These are phyloP conservation scores for Ogataea degrootiae DNA, from an alignment of 805 yeast species.

Conservation along the genomic window DNA sequence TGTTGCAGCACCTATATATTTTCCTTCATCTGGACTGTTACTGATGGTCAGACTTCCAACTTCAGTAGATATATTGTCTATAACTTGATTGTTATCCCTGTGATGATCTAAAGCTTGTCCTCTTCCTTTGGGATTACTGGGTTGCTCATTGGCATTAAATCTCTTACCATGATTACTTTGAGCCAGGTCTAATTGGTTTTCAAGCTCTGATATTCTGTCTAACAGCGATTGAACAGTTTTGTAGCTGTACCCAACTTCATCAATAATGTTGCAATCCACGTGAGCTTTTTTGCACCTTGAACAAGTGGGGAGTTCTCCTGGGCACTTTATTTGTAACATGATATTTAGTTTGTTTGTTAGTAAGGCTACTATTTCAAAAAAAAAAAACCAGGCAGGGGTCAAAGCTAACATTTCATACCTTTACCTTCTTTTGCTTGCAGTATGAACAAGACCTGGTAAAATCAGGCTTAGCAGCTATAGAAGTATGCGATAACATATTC, in stretches of 20 bases:
- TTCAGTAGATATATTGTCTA: conserved; percentile 22
- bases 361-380: too few species aligned
- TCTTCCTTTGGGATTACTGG: neutral
- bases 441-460: conserved; percentile 17
- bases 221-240: conserved; percentile 16
- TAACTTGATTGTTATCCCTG: conserved; percentile 7
- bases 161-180: neutral
- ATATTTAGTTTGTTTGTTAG: neutral
- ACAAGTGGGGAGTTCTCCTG: conserved; percentile 20
- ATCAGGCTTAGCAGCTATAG: conserved; percentile 10
- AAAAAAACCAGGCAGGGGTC: too few species aligned
- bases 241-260: conserved; percentile 19
- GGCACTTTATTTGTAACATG: conserved; percentile 12
- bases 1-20: conserved; percentile 25
- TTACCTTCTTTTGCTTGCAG: conserved; percentile 22
- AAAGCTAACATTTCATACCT: conserved; percentile 11
- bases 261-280: conserved; percentile 16
- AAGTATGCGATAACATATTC: neutral
- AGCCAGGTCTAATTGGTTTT: conserved; percentile 6
- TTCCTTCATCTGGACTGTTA: conserved; percentile 12
- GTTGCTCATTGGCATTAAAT: neutral
- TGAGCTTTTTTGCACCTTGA: conserved; percentile 15
- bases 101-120: neutral
- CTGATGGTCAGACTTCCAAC: conserved; percentile 21
- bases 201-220: conserved; percentile 11